Percentiles rank a stretch among this genome's conserved stretches.
Evolutionary conservation across 2,329 filamentous ascomycete species (phyloP).

Genomic region (Apiospora kogelbergensis): DNA sequence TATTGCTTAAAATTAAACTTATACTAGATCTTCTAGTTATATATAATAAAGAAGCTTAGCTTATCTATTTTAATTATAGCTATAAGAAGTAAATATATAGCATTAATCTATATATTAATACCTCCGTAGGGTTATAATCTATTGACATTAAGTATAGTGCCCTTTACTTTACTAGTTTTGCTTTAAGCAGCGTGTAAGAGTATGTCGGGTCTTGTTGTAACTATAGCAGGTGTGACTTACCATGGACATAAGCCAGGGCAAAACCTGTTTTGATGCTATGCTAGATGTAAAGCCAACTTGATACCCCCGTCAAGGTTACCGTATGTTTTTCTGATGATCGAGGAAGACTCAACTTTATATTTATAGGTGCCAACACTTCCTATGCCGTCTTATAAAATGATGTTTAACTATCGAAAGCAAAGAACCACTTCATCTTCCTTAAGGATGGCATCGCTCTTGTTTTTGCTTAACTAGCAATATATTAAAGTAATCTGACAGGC

Average conservation of each 20-base stretch:
- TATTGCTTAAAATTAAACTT: no score
- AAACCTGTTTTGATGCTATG: neutral
- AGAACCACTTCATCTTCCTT: neutral
- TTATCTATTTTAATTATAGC: neutral
- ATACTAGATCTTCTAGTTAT: neutral
- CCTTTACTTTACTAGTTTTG: neutral
- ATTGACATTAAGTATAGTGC: neutral
- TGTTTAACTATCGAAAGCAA: neutral
- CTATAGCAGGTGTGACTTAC: neutral
- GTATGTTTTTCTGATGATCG: neutral
- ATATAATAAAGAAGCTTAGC: neutral
- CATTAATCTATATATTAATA: neutral
- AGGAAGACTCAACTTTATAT: neutral
- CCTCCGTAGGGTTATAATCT: no score
- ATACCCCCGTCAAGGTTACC: neutral
- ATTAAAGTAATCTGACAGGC: neutral
- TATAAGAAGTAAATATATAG: neutral
- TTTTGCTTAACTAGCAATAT: neutral
- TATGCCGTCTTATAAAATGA: neutral
- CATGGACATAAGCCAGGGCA: no score
- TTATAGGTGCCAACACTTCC: no score
- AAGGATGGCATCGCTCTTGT: neutral
- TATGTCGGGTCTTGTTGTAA: neutral
- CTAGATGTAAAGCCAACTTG: neutral
- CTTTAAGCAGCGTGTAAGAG: neutral